Conservation (phyloP, 2,329 filamentous ascomycete genomes). For the Sclerotinia borealis region DNA sequence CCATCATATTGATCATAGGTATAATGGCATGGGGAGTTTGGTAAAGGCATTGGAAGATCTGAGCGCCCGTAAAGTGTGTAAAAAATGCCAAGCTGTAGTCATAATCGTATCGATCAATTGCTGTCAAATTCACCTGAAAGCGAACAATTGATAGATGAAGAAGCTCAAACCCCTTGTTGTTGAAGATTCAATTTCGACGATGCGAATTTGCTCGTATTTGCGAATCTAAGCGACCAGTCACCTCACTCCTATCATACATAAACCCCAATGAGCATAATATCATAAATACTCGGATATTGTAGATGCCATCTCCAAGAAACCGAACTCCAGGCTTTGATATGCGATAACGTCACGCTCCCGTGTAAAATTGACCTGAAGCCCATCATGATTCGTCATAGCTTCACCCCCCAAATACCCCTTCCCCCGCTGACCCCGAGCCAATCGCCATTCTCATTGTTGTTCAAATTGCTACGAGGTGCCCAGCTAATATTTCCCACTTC, state of each 20-base stretch:
- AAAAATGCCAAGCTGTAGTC: not conserved
- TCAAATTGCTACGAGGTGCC: conserved; percentile 64
- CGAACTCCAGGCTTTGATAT: conserved; percentile 25
- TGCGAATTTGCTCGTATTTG: conserved; percentile 9
- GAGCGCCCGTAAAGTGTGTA: conserved; percentile 40
- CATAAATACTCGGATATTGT: conserved; percentile 22
- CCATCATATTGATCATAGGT: conserved; percentile 44
- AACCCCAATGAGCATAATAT: conserved; percentile 15
- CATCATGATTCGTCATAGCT: conserved; percentile 26
- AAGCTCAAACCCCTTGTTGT: not conserved
- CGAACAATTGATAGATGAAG: not conserved
- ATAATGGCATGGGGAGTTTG: conserved; percentile 44
- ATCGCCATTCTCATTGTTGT: conserved; percentile 63
- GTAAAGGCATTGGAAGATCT: conserved; percentile 46
- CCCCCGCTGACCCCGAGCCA: conserved; percentile 81
- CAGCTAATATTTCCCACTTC: conserved; percentile 81
- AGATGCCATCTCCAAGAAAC: conserved; percentile 20
- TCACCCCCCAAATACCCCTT: conserved; percentile 67
- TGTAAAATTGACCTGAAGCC: conserved; percentile 17
- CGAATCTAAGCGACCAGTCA: not conserved
- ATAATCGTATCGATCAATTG: not conserved
- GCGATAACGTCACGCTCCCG: conserved; percentile 15
- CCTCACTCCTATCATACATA: conserved; percentile 18
- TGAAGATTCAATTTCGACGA: not conserved
- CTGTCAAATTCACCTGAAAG: not conserved